phyloP scores from a whole-genome alignment of 2,329 filamentous ascomycete species.

The Drechslerella stenobrocha region DNA sequence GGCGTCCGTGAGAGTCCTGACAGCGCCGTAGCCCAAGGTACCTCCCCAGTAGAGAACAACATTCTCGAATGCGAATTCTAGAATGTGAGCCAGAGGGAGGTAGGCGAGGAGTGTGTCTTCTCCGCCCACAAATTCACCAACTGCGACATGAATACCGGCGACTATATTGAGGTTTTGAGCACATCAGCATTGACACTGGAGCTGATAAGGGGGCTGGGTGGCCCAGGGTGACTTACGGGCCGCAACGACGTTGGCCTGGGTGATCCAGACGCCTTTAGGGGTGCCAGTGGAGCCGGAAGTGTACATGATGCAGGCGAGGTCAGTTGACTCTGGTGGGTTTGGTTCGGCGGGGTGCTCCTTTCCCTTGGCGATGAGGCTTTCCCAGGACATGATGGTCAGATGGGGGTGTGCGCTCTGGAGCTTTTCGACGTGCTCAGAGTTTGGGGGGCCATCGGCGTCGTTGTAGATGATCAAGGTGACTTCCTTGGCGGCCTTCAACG shows the following conservation, averaged over 20 bases:
- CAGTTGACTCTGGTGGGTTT: constrained; percentile 71
- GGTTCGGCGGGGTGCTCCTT: constrained; percentile 71
- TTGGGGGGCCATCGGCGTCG: constrained; percentile 60
- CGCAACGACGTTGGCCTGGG: constrained; percentile 77
- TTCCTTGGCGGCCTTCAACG: constrained; percentile 64
- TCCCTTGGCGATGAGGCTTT: constrained; percentile 63
- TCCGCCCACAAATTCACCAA: constrained; percentile 76
- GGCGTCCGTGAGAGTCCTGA: constrained; percentile 80
- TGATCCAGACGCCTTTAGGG: constrained; percentile 84
- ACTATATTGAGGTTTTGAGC: constrained; percentile 58
- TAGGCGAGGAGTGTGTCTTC: constrained; percentile 84
- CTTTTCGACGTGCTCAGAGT: constrained; percentile 59
- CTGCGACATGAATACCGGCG: constrained; percentile 75
- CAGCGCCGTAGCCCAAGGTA: constrained; percentile 89
- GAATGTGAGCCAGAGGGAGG: constrained; percentile 89
- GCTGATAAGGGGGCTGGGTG: background rate
- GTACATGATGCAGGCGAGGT: constrained; percentile 81
- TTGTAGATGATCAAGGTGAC: constrained; percentile 69
- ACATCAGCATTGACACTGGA: constrained; percentile 47
- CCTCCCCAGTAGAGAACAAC: constrained; percentile 84
- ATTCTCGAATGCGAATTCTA: constrained; percentile 96
- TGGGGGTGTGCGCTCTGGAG: constrained; percentile 64
- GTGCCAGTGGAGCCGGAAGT: constrained; percentile 88
- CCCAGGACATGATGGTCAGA: constrained; percentile 62
- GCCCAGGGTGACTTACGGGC: constrained; percentile 63